Percentiles rank a stretch among this genome's conserved stretches.
Conservation (phyloP, 108 stramenopile species). For the Pelagomonas calceolata region DNA sequence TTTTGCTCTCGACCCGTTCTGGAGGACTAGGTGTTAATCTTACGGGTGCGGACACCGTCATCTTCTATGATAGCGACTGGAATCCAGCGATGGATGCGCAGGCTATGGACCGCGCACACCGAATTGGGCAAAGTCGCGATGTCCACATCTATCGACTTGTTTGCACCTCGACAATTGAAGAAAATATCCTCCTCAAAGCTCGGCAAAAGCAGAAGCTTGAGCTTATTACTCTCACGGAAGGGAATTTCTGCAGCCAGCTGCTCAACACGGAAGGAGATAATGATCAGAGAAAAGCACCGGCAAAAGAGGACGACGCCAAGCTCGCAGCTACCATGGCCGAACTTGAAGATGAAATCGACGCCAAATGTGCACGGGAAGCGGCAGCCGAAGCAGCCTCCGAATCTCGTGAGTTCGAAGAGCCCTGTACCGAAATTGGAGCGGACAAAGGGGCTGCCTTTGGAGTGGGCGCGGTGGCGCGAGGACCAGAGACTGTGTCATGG, state of each 20-base stretch:
- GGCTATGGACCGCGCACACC: slow-evolving; percentile 71
- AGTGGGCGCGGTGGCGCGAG: slow-evolving; percentile 31
- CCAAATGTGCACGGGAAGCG: slow-evolving; percentile 41
- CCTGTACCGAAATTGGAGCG: too few species aligned
- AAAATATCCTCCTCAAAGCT: slow-evolving; percentile 89
- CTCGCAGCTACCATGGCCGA: slow-evolving; percentile 47
- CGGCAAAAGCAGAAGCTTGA: slow-evolving; percentile 85
- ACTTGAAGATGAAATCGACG: slow-evolving; percentile 85
- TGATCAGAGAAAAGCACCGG: too few species aligned
- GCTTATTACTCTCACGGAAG: slow-evolving; percentile 84
- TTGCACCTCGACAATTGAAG: slow-evolving; percentile 85
- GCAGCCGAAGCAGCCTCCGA: slow-evolving; percentile 6
- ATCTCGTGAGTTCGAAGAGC: neutral
- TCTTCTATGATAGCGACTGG: slow-evolving; percentile 55
- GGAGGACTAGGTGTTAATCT: slow-evolving; percentile 55
- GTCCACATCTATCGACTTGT: slow-evolving; percentile 94
- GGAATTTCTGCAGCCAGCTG: slow-evolving; percentile 58
- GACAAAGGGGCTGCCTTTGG: slow-evolving; percentile 4
- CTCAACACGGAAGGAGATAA: too few species aligned
- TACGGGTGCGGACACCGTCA: slow-evolving; percentile 45
- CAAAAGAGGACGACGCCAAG: neutral
- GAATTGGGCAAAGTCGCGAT: slow-evolving; percentile 89
- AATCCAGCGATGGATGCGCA: slow-evolving; percentile 58
- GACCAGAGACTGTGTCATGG: slow-evolving; percentile 85
- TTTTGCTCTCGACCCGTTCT: slow-evolving; percentile 43